Base-by-base conservation (phyloP, 2,329 filamentous ascomycete genomes). In the Ascocoryne sarcoides region DNA sequence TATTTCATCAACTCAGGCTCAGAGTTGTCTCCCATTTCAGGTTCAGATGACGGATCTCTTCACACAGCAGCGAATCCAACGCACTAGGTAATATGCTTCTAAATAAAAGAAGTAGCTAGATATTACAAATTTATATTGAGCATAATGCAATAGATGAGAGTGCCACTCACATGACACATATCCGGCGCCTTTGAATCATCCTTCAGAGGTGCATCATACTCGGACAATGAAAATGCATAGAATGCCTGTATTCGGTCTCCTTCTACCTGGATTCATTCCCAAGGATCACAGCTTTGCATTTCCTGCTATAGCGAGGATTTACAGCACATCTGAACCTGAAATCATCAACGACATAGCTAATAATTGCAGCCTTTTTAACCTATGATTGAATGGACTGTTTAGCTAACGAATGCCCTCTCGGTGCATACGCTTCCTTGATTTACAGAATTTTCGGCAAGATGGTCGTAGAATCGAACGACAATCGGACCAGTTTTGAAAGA, bases 131-230 rank as follows among this genome's bases (percentile, higher is more conserved):
- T n/a, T n/a, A n/a, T n/a, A n/a, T n/a, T n/a, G n/a, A n/a, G n/a
- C n/a, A n/a, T n/a, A n/a, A n/a, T n/a, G n/a, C n/a, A n/a, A n/a
- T n/a, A n/a, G n/a, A n/a, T n/a, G n/a, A n/a, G n/a, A n/a, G n/a
- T n/a, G n/a, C n/a, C 5, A 26, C 44, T 40, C 20, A 46, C 44
- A 53, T 77, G 74, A 51, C 72, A 76, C 59, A 77, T 69, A 46
- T 78, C 69, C 15, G 63, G 65, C 71, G 70, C 75, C 40, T 71
- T 62, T 1, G 73, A 71, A 44, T 76, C 56, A 1, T 68, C 58
- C 32, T 67, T 65, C 7, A 65, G 70, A 2, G 69, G 71, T n/a
- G 73, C 73, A 55, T 78, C 2, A 46, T 33, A 4, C 50, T 35
- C 5, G 56, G 54, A 41, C 55, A 58, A 17, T 46, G 52, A 18